phyloP scores from a whole-genome alignment of 2,329 filamentous ascomycete species.

The Zymoseptoria brevis region DNA sequence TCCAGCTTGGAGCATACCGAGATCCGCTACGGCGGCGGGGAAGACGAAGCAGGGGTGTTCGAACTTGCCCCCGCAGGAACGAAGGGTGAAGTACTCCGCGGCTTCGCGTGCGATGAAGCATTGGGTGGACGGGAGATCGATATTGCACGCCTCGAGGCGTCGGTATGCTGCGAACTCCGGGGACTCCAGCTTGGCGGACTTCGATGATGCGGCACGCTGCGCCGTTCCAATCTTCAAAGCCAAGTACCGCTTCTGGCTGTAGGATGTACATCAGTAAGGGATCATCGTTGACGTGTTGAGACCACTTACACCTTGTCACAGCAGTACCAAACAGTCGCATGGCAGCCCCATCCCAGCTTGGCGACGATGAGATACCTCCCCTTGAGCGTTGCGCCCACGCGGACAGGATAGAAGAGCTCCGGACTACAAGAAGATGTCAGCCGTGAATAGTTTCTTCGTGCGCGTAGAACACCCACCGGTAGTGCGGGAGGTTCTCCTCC shows the following conservation, averaged over 20 bases:
- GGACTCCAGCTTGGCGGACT: background rate
- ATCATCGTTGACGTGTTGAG: background rate
- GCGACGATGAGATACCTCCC: slow-evolving; percentile 32
- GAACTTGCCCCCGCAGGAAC: background rate
- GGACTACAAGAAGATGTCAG: background rate
- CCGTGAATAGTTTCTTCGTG: background rate
- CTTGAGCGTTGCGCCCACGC: slow-evolving; percentile 27
- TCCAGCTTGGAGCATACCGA: background rate
- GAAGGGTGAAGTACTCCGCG: background rate
- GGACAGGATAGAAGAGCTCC: slow-evolving; percentile 29
- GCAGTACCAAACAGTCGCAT: slow-evolving; percentile 37
- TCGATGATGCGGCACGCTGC: background rate
- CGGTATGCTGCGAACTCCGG: background rate
- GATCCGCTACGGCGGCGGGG: background rate
- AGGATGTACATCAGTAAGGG: background rate
- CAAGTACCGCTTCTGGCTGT: background rate
- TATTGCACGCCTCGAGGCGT: background rate
- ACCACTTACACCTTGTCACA: slow-evolving; percentile 24
- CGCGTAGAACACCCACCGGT: background rate
- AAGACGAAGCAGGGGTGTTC: background rate
- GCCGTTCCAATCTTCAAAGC: background rate
- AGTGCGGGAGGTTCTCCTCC: background rate
- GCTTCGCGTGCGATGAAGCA: background rate
- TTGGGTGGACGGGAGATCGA: background rate
- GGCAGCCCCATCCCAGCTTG: slow-evolving; percentile 36